Percentiles rank a stretch among this genome's conserved stretches.
phyloP scores from a whole-genome alignment of 1,284 basidiomycete species.

The Athelia psychrophila region DNA sequence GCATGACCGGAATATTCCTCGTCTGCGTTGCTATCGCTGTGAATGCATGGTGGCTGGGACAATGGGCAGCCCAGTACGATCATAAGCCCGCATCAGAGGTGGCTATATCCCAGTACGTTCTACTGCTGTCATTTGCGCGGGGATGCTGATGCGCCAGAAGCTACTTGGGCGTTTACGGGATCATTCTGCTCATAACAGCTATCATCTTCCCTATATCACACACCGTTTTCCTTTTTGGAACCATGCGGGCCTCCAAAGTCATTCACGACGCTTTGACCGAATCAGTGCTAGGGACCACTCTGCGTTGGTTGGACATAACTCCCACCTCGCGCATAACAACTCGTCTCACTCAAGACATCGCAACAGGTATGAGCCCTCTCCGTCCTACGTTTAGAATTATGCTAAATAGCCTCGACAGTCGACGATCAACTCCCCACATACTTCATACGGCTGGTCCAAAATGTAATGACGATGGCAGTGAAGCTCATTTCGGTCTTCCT shows the following conservation, averaged over 20 bases:
- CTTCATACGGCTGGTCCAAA: constrained; percentile 15
- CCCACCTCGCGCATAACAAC: constrained; percentile 37
- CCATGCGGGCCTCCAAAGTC: constrained; percentile 24
- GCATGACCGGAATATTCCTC: constrained; percentile 19
- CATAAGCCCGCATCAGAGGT: constrained; percentile 23
- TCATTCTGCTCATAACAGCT: constrained; percentile 21
- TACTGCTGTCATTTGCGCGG: not conserved
- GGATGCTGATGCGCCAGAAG: constrained; percentile 7
- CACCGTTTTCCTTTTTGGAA: not conserved
- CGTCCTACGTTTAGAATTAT: no score
- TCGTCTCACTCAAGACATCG: constrained; percentile 28
- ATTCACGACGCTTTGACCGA: constrained; percentile 34
- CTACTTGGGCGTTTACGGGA: constrained; percentile 35
- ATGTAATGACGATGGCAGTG: constrained; percentile 30
- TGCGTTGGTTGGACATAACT: constrained; percentile 27
- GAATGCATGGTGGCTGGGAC: constrained; percentile 50
- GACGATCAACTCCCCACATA: constrained; percentile 17
- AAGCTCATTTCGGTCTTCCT: constrained; percentile 38
- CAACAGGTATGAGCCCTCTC: no score
- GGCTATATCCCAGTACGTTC: constrained; percentile 26
- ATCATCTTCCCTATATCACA: constrained; percentile 4
- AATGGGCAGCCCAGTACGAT: constrained; percentile 50
- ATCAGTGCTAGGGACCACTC: constrained; percentile 29
- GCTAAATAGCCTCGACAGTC: no score
- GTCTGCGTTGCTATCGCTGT: constrained; percentile 25